These are phyloP conservation scores for Pinus tabuliformis DNA, from an alignment of 75 land plant species.

Conservation along the genomic window DNA sequence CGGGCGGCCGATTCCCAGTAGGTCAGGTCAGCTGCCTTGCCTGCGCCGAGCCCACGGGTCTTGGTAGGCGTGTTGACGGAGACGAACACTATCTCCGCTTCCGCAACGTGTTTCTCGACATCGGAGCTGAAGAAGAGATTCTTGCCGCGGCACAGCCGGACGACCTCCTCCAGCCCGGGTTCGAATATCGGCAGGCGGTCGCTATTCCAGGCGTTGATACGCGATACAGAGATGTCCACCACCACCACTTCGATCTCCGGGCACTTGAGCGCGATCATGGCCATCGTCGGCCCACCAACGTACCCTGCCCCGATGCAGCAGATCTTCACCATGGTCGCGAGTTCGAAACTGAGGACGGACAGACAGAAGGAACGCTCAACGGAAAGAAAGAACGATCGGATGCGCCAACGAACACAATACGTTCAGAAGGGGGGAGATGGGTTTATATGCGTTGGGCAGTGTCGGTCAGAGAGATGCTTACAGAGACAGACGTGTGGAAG, in stretches of 20 bases:
- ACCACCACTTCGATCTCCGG: slow-evolving; percentile 80
- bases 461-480: too few relatives aligned
- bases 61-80: slow-evolving; percentile 95
- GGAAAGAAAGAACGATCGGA: too few relatives aligned
- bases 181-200: slow-evolving; percentile 83
- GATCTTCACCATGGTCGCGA: slow-evolving; percentile 59
- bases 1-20: slow-evolving; percentile 90
- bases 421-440: too few relatives aligned
- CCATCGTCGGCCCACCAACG: slow-evolving; percentile 95
- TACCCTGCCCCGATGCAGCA: slow-evolving; percentile 87
- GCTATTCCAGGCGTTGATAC: slow-evolving; percentile 88
- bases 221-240: slow-evolving; percentile 67
- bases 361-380: too few relatives aligned
- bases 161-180: slow-evolving; percentile 86
- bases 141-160: slow-evolving; percentile 78
- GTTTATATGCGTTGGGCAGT: too few relatives aligned
- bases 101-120: slow-evolving; percentile 71
- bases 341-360: too few relatives aligned
- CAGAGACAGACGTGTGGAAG: too few relatives aligned
- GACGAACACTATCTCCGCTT: slow-evolving; percentile 65
- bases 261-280: slow-evolving; percentile 84
- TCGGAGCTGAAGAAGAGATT: slow-evolving; percentile 79
- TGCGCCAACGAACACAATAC: too few relatives aligned
- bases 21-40: slow-evolving; percentile 85
- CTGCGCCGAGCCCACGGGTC: slow-evolving; percentile 83